Base-by-base conservation (phyloP, 1,284 basidiomycete genomes). In the Psilocybe mexicana region DNA sequence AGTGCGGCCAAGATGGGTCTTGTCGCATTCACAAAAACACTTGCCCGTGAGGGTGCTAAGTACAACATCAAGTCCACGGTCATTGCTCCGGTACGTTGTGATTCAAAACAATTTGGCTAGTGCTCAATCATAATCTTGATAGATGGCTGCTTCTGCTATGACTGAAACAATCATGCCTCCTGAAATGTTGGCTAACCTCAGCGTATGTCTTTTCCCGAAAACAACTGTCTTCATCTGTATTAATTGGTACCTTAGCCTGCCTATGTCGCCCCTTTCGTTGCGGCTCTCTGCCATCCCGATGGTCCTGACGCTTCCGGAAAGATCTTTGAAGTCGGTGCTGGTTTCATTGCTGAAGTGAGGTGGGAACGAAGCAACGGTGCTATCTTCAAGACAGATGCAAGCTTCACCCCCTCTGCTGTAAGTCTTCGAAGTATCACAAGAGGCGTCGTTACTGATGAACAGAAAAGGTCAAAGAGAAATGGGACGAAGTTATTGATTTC, bases 121-220 rank as follows among this genome's bases (percentile, higher is more conserved):
- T 61, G 25, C 54, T 26, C 26, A 4, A 25, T 23, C 51, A n/a
- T 26, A n/a, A 26, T 42, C n/a, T 43, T 12, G 40, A 53, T 60
- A 95, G 88, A 89, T 94, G 65, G 95, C 95, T 28, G 95, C 95
- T 0, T 96, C 94, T 4, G 86, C 87, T 30, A 96, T 98, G 93
- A 96, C 94, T 2, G 94, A 89, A 67, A 96, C 94, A 0, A 80
- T 98, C 69, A 94, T 98, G 92, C 94, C 96, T 12, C 92, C 93
- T n/a, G 96, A 99, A 63, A 90, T 98, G 84, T 87, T 99, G 61
- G 90, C 87, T 52, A 90, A 94, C 67, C 77, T 99, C 54, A 93
- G 93, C 73, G 89, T 88, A 68, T 8, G 77, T 63, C 18, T 3
- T 14, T 8, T 24, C 47, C 28, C 18, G 18, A 18, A 18, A 18